A percentile compares a stretch with the other conserved stretches of the same genome.
phyloP scores from a whole-genome alignment of 805 yeast species.

The Candida bentonensis region DNA sequence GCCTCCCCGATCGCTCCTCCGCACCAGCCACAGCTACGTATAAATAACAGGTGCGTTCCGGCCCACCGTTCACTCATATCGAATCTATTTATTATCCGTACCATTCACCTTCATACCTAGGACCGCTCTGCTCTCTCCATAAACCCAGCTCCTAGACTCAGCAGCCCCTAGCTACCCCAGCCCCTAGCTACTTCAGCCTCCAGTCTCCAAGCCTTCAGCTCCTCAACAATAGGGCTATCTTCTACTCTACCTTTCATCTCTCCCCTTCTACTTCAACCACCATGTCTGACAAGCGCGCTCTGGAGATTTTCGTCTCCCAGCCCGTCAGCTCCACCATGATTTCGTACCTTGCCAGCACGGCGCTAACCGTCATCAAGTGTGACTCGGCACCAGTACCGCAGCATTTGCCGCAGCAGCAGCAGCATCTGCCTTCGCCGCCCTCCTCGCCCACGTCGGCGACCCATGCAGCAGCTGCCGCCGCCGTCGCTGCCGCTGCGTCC shows the following conservation, averaged over 20 bases:
- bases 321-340: conserved; percentile 29
- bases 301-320: conserved; percentile 26
- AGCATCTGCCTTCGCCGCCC: conserved; percentile 11
- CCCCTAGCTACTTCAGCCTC: background rate
- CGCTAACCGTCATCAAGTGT: conserved; percentile 25
- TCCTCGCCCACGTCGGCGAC: conserved; percentile 9
- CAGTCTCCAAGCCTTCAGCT: background rate
- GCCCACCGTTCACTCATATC: too few relatives aligned
- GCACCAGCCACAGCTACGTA: too few relatives aligned
- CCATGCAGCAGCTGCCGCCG: conserved; percentile 2
- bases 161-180: background rate
- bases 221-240: background rate
- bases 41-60: too few relatives aligned
- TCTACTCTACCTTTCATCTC: background rate
- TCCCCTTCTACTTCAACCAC: conserved; percentile 3
- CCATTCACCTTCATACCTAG: too few relatives aligned
- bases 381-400: conserved; percentile 18
- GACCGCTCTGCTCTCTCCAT: too few relatives aligned
- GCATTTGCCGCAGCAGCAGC: conserved; percentile 9
- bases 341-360: conserved; percentile 27
- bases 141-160: background rate
- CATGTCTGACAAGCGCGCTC: conserved; percentile 23
- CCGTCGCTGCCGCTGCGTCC: conserved; percentile 12
- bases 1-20: too few relatives aligned
- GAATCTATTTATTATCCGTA: too few relatives aligned